Evolutionary conservation across 2,329 filamentous ascomycete genomes (phyloP).

Genomic region (Pseudogymnoascus destructans): DNA sequence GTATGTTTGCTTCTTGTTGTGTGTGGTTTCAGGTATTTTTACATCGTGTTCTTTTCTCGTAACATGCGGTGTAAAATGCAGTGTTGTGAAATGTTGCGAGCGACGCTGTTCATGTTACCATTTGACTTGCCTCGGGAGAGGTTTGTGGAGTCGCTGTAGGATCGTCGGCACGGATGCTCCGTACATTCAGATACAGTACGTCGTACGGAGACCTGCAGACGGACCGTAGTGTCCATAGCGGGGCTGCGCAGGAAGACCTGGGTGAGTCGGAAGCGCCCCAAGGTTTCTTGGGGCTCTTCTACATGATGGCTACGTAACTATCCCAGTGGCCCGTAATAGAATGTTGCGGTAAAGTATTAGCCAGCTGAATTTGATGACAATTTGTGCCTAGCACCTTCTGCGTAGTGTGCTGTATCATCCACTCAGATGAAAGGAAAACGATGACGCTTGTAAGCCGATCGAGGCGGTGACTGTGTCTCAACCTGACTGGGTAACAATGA

Average conservation of each 20-base stretch:
- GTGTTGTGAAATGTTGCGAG: not conserved
- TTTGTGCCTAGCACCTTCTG: not conserved
- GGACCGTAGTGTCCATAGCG: slow-evolving; percentile 8
- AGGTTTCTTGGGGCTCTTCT: not conserved
- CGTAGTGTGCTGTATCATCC: not conserved
- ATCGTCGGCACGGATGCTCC: slow-evolving; percentile 2
- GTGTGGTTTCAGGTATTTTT: slow-evolving; percentile 4
- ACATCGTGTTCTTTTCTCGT: not conserved
- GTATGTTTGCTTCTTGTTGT: not conserved
- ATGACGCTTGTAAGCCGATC: slow-evolving; percentile 8
- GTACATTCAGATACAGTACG: slow-evolving; percentile 2
- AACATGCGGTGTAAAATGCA: slow-evolving; percentile 1
- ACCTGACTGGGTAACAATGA: slow-evolving; percentile 8
- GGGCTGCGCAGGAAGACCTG: not conserved
- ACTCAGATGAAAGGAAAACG: not conserved
- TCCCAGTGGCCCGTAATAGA: slow-evolving; percentile 2
- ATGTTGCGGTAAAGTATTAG: slow-evolving; percentile 1
- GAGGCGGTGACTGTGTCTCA: slow-evolving; percentile 7
- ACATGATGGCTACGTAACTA: slow-evolving; percentile 1
- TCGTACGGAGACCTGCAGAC: slow-evolving; percentile 6
- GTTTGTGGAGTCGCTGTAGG: slow-evolving; percentile 5
- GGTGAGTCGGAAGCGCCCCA: slow-evolving; percentile 7
- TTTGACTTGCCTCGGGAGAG: slow-evolving; percentile 1
- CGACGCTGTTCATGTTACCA: not conserved
- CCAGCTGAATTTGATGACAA: not conserved